Evolutionary conservation across 2,329 filamentous ascomycete genomes (phyloP).

Genomic region (Hypocreales sp.): DNA sequence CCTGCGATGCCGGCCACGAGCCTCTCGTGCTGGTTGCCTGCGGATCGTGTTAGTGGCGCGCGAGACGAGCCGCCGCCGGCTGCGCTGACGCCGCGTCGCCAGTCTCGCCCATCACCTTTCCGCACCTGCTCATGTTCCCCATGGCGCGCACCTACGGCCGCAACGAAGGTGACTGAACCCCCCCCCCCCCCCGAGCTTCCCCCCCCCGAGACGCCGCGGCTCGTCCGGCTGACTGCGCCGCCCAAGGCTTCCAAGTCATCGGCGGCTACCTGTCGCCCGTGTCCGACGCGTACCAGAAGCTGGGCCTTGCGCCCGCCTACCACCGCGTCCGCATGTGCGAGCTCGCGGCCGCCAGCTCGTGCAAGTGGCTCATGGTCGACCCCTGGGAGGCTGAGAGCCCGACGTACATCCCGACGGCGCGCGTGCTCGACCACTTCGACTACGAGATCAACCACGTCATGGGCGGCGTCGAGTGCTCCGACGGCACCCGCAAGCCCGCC

Average conservation of each 20-base stretch:
- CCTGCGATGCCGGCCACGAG: conserved; percentile 20
- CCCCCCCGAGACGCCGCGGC: too few species aligned
- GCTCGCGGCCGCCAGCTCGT: conserved; percentile 59
- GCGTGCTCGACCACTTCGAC: conserved; percentile 82
- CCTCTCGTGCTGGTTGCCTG: conserved; percentile 28
- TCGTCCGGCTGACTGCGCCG: too few species aligned
- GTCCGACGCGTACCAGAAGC: conserved; percentile 20
- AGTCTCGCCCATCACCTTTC: conserved; percentile 57
- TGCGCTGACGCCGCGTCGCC: conserved; percentile 2
- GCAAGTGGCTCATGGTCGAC: conserved; percentile 69
- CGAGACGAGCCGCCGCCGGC: neutral
- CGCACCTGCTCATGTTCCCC: conserved; percentile 77
- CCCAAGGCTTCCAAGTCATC: conserved; percentile 55
- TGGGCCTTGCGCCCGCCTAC: conserved; percentile 19
- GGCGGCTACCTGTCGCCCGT: conserved; percentile 43
- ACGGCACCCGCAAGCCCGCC: conserved; percentile 50
- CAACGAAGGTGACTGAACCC: conserved; percentile 19
- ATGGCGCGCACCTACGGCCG: conserved; percentile 71
- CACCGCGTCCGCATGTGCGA: conserved; percentile 59
- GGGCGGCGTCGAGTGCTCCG: conserved; percentile 57
- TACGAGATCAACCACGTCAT: conserved; percentile 68
- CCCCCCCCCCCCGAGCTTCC: too few species aligned
- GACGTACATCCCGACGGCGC: conserved; percentile 75
- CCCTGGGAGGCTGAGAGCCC: conserved; percentile 73
- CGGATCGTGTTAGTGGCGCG: conserved; percentile 33